These are phyloP conservation scores for Pythium coloratum DNA, from an alignment of 352 stramenopile genomes.

Conservation along the genomic window DNA sequence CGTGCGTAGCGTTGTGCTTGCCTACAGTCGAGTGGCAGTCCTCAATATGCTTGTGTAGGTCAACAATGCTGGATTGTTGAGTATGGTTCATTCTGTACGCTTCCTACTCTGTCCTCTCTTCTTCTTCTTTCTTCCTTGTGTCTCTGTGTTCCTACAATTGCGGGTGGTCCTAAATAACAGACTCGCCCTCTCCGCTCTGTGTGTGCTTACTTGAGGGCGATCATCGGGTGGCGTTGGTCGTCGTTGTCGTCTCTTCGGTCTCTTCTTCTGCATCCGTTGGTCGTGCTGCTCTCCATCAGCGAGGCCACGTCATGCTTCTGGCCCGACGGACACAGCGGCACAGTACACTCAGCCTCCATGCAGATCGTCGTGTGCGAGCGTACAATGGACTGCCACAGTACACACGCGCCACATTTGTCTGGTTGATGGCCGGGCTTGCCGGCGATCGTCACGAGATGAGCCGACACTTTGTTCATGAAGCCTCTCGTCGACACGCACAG, in stretches of 20 bases:
- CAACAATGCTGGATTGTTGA: too few relatives aligned
- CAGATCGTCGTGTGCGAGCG: slow-evolving; percentile 27
- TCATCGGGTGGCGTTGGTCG: slow-evolving; percentile 20
- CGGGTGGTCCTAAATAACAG: slow-evolving; percentile 2
- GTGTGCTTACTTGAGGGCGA: slow-evolving; percentile 17
- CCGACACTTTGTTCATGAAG: slow-evolving; percentile 32
- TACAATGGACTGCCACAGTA: slow-evolving; percentile 30
- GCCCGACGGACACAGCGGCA: slow-evolving; percentile 23
- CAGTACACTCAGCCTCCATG: slow-evolving; percentile 27
- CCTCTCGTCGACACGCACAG: slow-evolving; percentile 29
- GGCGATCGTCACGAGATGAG: slow-evolving; percentile 26
- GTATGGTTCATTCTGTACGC: too few relatives aligned
- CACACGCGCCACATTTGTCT: slow-evolving; percentile 26
- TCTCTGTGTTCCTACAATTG: background rate
- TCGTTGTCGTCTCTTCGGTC: slow-evolving; percentile 29
- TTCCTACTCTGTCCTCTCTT: background rate
- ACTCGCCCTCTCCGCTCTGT: background rate
- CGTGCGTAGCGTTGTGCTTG: too few relatives aligned
- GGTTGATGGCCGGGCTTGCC: slow-evolving; percentile 22
- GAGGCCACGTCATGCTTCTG: slow-evolving; percentile 4
- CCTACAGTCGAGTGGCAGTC: too few relatives aligned
- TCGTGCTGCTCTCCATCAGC: background rate
- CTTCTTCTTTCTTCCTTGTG: background rate
- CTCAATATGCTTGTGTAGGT: too few relatives aligned
- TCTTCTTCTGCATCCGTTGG: slow-evolving; percentile 12